Evolutionary conservation across 352 stramenopile genomes (phyloP), one percentile per base, ranked within the genome.

Genomic region (Phytophthora pseudosyringae): DNA sequence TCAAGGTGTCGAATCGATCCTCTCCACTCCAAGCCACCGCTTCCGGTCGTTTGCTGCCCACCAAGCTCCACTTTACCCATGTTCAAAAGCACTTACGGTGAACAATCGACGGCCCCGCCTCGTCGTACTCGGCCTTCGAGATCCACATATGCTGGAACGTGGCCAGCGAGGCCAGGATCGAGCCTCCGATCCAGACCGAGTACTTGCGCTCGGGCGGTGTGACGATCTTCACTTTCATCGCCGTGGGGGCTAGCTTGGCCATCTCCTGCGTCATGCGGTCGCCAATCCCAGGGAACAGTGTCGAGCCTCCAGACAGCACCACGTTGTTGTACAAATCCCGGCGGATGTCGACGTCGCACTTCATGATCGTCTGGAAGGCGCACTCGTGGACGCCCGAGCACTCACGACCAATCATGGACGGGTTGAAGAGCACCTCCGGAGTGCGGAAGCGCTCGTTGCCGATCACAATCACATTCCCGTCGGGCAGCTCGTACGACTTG

Each of bases 91-190:
- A 98, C 79, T 98, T 98, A 70, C 92, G 86, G 83, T 98, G 95
- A 41, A 99, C 94, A 74, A 99, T 99, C 15, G 86, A 97, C 32
- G 97, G 93, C 15, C 97, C 97, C 62, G 86, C 94, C 48, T 99
- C 97, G 57, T 99, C 97, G 78, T 99, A 99, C 65, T 99, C 96
- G 44, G 89, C 82, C 89, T 99, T 99, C 29, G 88, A 95, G 78
- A 99, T 99, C 95, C 96, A 99, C 94, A 99, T 98, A 65, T 97
- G 89, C 76, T 99, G 93, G 94, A 99, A 99, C 52, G 97, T 98
- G 53, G 94, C 97, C n/a, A 99, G 80, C 62, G 94, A 98, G 18
- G 96, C 83, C 39, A 99, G 75, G 72, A 99, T 99, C 55, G 92
- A 98, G 66, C 97, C 97, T 85, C 97, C 96, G 80, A 99, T 99